Base-by-base conservation (phyloP, 2,329 filamentous ascomycete species). In the Beauveria medogensis region DNA sequence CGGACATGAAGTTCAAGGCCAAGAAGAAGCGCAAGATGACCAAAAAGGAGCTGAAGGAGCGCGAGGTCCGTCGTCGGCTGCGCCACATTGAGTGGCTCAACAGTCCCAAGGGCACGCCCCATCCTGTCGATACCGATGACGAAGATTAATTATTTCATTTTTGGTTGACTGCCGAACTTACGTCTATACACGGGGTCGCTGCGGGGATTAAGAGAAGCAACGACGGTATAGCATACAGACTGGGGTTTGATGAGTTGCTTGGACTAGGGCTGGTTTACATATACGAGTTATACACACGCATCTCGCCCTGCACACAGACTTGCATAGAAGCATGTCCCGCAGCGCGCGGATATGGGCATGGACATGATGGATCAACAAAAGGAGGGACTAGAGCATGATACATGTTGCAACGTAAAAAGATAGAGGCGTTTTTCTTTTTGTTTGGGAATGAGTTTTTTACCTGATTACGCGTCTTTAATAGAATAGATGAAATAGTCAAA, bases 21-120 rank as follows among this genome's bases (percentile, higher is more conserved):
- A 86, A 82, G 76, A 94, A 92, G 83, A 97, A 97, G 91, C 96
- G 93, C 86, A 99, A 99, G 90, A 85, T 94, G 85, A 99, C 94
- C 61, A 91, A 95, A 80, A 92, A 92, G 77, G 92, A 99, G 75
- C 68, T 92, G 72, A 99, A 99, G 84, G 94, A 99, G 74, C 83
- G 89, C 22, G 93, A 97, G 77, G 89, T 89, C 48, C 83, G 95
- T 65, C 85, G 93, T 67, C 83, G 94, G 68, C 79, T 97, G 75
- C 86, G 94, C 69, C 92, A 99, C 76, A 88, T 90, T 68, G 83
- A 88, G 73, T 90, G 89, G 89, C 79, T 96, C 68, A 93, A 91
- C 76, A 90, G 84, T 69, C 89, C 89, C 66, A 92, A 92, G 83
- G 91, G 90, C 5, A 93, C 90, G 3, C 89, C 89, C 34, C 86